Conservation (phyloP, 1,284 basidiomycete genomes). For the Microbotryum saponariae region DNA sequence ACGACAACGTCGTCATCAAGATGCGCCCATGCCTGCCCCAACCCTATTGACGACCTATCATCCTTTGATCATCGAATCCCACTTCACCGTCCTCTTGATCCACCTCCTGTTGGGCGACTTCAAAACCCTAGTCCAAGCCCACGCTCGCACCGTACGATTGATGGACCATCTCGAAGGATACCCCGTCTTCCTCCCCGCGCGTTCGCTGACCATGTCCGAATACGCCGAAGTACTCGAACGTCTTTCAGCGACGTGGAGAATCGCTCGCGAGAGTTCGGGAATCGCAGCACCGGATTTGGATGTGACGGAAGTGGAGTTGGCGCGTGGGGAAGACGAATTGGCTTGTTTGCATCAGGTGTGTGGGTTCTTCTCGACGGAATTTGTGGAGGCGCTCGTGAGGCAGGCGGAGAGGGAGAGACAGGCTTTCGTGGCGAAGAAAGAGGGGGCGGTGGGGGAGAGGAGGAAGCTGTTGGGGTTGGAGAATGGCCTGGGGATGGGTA, state of each 20-base stretch:
- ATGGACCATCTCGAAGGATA: conserved; percentile 73
- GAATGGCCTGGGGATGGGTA: not conserved
- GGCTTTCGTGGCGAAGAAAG: conserved; percentile 49
- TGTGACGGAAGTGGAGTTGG: conserved; percentile 46
- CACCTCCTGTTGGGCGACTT: conserved; percentile 67
- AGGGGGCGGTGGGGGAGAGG: conserved; percentile 17
- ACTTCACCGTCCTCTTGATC: conserved; percentile 64
- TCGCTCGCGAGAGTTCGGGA: conserved; percentile 51
- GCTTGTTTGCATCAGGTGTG: conserved; percentile 20
- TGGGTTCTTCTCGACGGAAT: conserved; percentile 20
- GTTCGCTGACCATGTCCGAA: conserved; percentile 75
- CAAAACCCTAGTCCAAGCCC: conserved; percentile 52
- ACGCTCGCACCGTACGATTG: conserved; percentile 55
- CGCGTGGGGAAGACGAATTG: conserved; percentile 10
- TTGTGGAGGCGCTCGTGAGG: conserved; percentile 17
- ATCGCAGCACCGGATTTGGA: conserved; percentile 47
- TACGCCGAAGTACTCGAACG: conserved; percentile 70
- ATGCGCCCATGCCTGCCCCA: conserved; percentile 11
- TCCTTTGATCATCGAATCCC: conserved; percentile 69
- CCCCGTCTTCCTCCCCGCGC: conserved; percentile 69
- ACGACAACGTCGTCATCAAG: conserved; percentile 25
- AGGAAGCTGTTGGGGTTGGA: not conserved
- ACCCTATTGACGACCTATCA: conserved; percentile 66
- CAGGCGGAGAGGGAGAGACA: conserved; percentile 38
- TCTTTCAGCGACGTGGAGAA: conserved; percentile 57